Base-by-base conservation (phyloP, 108 stramenopile species). In the Nitzschia sp. region DNA sequence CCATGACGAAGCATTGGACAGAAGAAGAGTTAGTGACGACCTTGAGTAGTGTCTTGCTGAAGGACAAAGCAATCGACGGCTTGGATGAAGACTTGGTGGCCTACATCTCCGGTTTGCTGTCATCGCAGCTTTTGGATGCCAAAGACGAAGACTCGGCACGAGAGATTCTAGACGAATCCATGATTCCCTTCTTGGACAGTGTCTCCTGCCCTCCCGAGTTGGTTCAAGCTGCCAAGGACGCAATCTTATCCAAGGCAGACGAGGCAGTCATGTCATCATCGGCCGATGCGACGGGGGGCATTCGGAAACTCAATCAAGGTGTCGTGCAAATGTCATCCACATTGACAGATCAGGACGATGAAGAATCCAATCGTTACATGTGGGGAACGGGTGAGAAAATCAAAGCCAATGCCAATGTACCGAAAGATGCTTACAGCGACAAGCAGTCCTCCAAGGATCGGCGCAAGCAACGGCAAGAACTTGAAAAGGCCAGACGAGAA, bases 401-500 rank as follows among this genome's bases (percentile, higher is more conserved):
- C 45, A 77, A 80, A 29, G 87, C 86, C 28, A 85, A 84, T 71
- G 81, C 86, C n/a, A 95, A 95, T 59, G 58, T 72, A 33, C 59
- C 71, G 19, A 85, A 79, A 25, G 91, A 95, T 62, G 85, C 87
- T 19, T 82, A 88, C 55, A 28, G 57, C 1, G 78, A 82, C 46
- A 79, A 76, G 32, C 72, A 85, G 2, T 89, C 87, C 3, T 64
- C 90, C 24, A 93, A 92, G 59, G 95, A 95, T 54, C 68, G 76
- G 51, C 76, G 95, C 8, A 93, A 91, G 68, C 72, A 76, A 64
- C 79, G 87, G 9, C 80, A 81, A 54, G 92, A 95, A 66, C 51
- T 90, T 3, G 89, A 93, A 72, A 64, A 75, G 25, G 75, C 82
- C 18, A 81, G 95, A 42, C 71, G 79, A 25, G 82, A 88, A 56